Conservation (phyloP, 345 rosid genomes). For the Cochlearia excelsa region DNA sequence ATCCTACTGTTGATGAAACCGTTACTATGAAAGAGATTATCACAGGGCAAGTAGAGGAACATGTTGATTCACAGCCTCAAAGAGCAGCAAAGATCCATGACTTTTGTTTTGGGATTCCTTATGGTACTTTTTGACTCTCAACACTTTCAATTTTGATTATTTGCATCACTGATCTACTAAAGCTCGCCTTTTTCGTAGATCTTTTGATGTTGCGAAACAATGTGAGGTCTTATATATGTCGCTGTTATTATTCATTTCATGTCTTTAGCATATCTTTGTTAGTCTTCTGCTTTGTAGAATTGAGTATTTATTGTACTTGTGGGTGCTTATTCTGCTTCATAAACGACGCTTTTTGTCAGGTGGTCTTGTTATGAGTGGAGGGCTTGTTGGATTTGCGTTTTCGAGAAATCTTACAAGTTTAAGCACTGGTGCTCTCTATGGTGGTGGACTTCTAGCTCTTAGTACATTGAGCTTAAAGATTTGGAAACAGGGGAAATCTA, state of each 20-base stretch:
- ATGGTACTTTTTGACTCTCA: slow-evolving; percentile 43
- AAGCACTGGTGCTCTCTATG: slow-evolving; percentile 52
- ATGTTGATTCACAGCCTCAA: slow-evolving; percentile 35
- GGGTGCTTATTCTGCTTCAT: slow-evolving; percentile 3
- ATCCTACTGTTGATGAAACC: slow-evolving; percentile 31
- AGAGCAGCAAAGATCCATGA: slow-evolving; percentile 79
- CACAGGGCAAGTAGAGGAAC: slow-evolving; percentile 38
- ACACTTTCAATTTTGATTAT: not conserved
- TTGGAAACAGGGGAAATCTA: slow-evolving; percentile 92
- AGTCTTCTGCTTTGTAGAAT: too few relatives aligned
- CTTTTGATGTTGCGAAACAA: too few relatives aligned
- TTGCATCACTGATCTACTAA: not conserved
- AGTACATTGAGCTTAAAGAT: slow-evolving; percentile 76
- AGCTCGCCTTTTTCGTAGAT: too few relatives aligned
- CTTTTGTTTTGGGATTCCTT: slow-evolving; percentile 94
- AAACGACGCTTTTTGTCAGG: slow-evolving; percentile 39
- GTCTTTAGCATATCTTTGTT: too few relatives aligned
- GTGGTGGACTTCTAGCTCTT: slow-evolving; percentile 83
- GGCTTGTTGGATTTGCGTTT: slow-evolving; percentile 69
- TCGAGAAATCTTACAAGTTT: slow-evolving; percentile 59
- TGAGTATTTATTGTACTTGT: not conserved
- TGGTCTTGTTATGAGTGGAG: slow-evolving; percentile 65
- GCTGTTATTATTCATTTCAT: not conserved
- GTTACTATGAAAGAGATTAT: slow-evolving; percentile 14
- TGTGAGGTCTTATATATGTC: too few relatives aligned